Conservation (phyloP, 2,329 filamentous ascomycete species). For the Massarina eburnea region DNA sequence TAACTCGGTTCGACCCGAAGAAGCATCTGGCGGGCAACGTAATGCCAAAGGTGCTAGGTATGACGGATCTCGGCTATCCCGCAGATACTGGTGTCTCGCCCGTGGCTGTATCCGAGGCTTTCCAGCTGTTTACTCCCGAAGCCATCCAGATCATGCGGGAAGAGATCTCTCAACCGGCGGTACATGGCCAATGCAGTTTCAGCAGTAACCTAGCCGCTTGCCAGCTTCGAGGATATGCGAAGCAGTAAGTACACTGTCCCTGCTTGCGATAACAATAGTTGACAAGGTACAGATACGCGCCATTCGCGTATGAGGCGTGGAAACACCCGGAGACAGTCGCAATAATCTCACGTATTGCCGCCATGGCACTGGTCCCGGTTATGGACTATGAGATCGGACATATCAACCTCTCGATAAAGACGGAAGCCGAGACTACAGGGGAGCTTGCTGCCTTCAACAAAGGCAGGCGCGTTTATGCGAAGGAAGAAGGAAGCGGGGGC, state of each 20-base stretch:
- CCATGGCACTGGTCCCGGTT: slow-evolving; percentile 59
- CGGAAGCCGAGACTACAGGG: slow-evolving; percentile 49
- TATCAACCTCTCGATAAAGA: slow-evolving; percentile 58
- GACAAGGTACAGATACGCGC: slow-evolving; percentile 53
- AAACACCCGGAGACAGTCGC: slow-evolving; percentile 57
- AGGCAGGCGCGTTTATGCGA: slow-evolving; percentile 40
- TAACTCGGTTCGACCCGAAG: slow-evolving; percentile 52
- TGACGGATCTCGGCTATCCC: slow-evolving; percentile 62
- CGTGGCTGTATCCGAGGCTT: slow-evolving; percentile 66
- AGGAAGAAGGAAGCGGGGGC: slow-evolving; percentile 47
- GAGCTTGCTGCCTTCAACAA: slow-evolving; percentile 45
- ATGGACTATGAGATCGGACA: slow-evolving; percentile 62
- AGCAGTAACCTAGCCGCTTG: slow-evolving; percentile 61
- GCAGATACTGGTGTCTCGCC: slow-evolving; percentile 61
- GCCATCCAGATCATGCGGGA: slow-evolving; percentile 63
- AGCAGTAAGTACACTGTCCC: slow-evolving; percentile 50
- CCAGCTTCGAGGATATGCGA: slow-evolving; percentile 58
- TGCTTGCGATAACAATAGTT: not conserved
- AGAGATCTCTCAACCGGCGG: slow-evolving; percentile 62
- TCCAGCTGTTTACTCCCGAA: slow-evolving; percentile 63
- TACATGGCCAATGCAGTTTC: slow-evolving; percentile 59
- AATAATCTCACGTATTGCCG: slow-evolving; percentile 59
- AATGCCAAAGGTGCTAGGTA: slow-evolving; percentile 56
- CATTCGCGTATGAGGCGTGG: slow-evolving; percentile 66
- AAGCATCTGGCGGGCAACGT: slow-evolving; percentile 59